A percentile compares a stretch with the other conserved stretches of the same genome.
Conservation (phyloP, 202 grass and related monocot species). For the Dendrocalamus latiflorus region DNA sequence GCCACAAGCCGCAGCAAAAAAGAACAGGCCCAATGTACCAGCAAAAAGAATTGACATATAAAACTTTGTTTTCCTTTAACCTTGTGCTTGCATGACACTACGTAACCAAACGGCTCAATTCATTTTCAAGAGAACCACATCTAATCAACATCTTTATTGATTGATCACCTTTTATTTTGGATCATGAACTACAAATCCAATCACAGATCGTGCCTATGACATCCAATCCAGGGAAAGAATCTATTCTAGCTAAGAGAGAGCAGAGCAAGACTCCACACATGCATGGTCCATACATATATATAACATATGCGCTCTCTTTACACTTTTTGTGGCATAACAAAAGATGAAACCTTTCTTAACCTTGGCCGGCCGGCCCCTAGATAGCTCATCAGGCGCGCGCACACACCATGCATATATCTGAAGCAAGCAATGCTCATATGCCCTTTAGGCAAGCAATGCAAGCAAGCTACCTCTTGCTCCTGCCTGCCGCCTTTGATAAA, state of each 20-base stretch:
- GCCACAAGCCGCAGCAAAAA: too few relatives aligned
- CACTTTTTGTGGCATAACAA: conserved; percentile 36
- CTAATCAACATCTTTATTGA: neutral
- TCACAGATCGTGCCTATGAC: neutral
- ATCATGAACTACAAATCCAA: conserved; percentile 6
- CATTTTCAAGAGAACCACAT: neutral
- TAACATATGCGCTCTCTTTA: conserved; percentile 19
- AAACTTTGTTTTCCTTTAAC: neutral
- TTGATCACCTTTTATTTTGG: neutral
- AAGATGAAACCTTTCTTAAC: conserved; percentile 39
- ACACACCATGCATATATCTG: conserved; percentile 8
- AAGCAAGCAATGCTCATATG: conserved; percentile 37
- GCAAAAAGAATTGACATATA: neutral
- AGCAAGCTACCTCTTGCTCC: conserved; percentile 36
- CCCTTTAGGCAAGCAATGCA: conserved; percentile 9
- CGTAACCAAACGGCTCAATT: neutral
- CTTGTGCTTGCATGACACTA: neutral
- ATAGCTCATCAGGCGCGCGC: neutral
- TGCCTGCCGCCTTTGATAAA: conserved; percentile 51
- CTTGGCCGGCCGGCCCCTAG: conserved; percentile 22
- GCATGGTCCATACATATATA: conserved; percentile 24
- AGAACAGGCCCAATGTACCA: neutral
- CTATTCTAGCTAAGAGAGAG: conserved; percentile 20
- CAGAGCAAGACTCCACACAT: conserved; percentile 4
- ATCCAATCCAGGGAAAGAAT: conserved; percentile 9